Percentiles rank a stretch among this genome's conserved stretches.
Evolutionary conservation across 1,139 yeast genomes (phyloP).

Genomic region (Saccharomyces hybrid): DNA sequence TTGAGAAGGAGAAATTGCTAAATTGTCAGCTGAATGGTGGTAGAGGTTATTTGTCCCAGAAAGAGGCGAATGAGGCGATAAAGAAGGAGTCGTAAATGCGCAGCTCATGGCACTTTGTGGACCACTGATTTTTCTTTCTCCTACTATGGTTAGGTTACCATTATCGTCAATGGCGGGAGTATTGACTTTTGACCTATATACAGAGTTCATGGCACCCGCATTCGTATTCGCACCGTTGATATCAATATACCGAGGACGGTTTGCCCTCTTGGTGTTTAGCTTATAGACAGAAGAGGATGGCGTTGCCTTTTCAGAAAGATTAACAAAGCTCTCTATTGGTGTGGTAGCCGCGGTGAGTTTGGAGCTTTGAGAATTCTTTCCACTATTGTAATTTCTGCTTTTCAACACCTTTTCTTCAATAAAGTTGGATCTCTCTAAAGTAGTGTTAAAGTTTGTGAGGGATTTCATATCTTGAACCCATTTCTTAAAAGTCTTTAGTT

Average conservation of each 20-base stretch:
- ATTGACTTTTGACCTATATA: slow-evolving; percentile 20
- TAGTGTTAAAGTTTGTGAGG: slow-evolving; percentile 4
- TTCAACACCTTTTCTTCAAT: slow-evolving; percentile 2
- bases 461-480: slow-evolving; percentile 17
- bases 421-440: slow-evolving; percentile 7
- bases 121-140: slow-evolving; percentile 17
- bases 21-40: not conserved
- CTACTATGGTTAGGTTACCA: slow-evolving; percentile 30
- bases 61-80: not conserved
- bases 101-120: slow-evolving; percentile 6
- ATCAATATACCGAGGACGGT: not conserved
- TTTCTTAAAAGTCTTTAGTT: slow-evolving; percentile 6
- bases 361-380: not conserved
- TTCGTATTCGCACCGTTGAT: not conserved
- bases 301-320: slow-evolving; percentile 2
- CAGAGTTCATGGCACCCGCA: not conserved
- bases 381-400: not conserved
- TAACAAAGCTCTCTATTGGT: slow-evolving; percentile 7
- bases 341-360: not conserved
- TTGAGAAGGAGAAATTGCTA: not conserved
- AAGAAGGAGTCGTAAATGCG: slow-evolving; percentile 4
- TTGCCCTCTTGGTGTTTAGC: not conserved
- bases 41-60: not conserved
- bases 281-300: slow-evolving; percentile 1
- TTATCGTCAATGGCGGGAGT: slow-evolving; percentile 34